Base-by-base conservation (phyloP, 2,329 filamentous ascomycete genomes). In the Ceratocystis colombiana region DNA sequence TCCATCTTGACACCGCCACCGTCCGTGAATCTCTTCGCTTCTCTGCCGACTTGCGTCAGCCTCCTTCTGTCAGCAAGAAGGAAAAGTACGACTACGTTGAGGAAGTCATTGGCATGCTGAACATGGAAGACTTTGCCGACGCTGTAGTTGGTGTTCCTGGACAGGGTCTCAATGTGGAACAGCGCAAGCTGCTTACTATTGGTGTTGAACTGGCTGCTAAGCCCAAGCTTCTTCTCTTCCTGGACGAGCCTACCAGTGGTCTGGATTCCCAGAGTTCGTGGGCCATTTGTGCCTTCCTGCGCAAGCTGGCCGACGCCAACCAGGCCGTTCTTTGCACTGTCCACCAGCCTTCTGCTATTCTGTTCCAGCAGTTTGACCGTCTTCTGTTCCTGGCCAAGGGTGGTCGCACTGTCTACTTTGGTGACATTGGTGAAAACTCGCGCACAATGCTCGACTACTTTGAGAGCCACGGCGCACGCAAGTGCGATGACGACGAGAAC, bases 361-460 rank as follows among this genome's bases (percentile, higher is more conserved):
- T 84, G 3, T 83, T 84, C 71, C 76, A 79, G 67, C 74, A 78
- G 55, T 82, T 88, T 64, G 85, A 88, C 68, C 80, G 81, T 1
- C 75, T 88, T 1, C 75, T 88, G 0, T 85, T 88, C 74, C 78
- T 88, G 2, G 84, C 84, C 7, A 80, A 77, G 66, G 86, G 86
- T 46, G 86, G 86, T 0, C 83, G 79, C 71, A 88, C 84, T 0
- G 84, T 88, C 0, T 89, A 89, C 71, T 88, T 88, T 73, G 86
- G 86, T 6, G 78, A 87, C 1, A 84, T 88, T 50, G 86, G 86
- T 0, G 71, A 80, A 0, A 80, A 85, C 69, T 86, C 84, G 0
- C 75, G 75, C 2, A 83, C 76, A 0, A 73, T 88, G 62, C 78
- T 84, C 0, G 75, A 78, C 50, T 88, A 88, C 73, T 91, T 92